Evolutionary conservation across 208 protist species (phyloP).

Genomic region (Strigomonas galati): DNA sequence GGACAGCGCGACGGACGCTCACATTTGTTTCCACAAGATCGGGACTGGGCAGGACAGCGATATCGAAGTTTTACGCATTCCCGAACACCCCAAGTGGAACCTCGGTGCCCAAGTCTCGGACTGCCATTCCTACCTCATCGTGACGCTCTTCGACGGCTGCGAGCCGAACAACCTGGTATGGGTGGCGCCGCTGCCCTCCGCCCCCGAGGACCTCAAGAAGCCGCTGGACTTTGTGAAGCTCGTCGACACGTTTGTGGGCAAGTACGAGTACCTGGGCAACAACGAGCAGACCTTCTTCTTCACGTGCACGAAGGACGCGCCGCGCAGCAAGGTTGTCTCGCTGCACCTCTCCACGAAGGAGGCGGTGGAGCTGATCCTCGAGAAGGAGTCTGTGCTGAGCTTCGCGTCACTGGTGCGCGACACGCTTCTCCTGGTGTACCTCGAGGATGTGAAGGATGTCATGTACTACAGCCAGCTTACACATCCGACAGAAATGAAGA

Average conservation of each 20-base stretch:
- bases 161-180: constrained; percentile 85
- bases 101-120: constrained; percentile 69
- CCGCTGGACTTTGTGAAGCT: constrained; percentile 61
- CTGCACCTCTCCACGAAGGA: constrained; percentile 57
- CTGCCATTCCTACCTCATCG: constrained; percentile 74
- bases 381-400: constrained; percentile 71
- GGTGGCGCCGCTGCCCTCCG: constrained; percentile 53
- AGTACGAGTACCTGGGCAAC: constrained; percentile 90
- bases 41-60: constrained; percentile 80
- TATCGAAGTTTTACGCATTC: constrained; percentile 57
- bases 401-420: constrained; percentile 50
- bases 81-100: constrained; percentile 74
- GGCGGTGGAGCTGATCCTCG: constrained; percentile 60
- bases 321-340: constrained; percentile 81
- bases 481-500: constrained; percentile 18
- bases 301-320: constrained; percentile 84
- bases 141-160: constrained; percentile 64
- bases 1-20: constrained; percentile 66
- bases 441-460: constrained; percentile 94
- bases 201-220: constrained; percentile 28
- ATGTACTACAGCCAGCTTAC: constrained; percentile 72
- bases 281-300: constrained; percentile 85
- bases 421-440: constrained; percentile 81
- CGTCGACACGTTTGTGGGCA: constrained; percentile 79
- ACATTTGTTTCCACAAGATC: constrained; percentile 88